Conservation (phyloP, 306 rosid species). For the Erythrophleum fordii region DNA sequence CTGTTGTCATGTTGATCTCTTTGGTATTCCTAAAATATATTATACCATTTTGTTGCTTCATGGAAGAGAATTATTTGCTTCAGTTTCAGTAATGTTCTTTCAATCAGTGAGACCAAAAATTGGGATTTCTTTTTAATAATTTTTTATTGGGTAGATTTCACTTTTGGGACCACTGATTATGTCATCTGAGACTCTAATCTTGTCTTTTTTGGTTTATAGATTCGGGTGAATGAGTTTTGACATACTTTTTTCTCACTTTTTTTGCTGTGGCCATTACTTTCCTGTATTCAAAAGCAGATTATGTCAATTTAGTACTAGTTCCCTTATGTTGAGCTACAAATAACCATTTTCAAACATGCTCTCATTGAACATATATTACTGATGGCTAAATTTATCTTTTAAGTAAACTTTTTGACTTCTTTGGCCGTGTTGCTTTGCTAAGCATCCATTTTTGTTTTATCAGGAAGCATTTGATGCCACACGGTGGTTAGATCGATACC, state of each 20-base stretch:
- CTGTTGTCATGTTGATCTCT: slow-evolving; percentile 27
- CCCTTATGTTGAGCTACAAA: slow-evolving; percentile 17
- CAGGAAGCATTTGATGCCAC: slow-evolving; percentile 97
- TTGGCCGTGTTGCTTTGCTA: slow-evolving; percentile 8
- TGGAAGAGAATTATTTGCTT: slow-evolving; percentile 13
- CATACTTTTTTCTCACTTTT: background rate
- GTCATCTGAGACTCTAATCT: background rate
- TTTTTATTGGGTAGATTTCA: slow-evolving; percentile 14
- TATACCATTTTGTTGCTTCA: slow-evolving; percentile 26
- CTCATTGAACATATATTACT: slow-evolving; percentile 13
- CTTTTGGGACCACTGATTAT: background rate
- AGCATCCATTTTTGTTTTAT: slow-evolving; percentile 39
- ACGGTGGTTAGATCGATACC: slow-evolving; percentile 94
- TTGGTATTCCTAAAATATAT: slow-evolving; percentile 16
- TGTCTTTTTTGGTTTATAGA: background rate
- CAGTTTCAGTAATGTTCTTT: slow-evolving; percentile 11
- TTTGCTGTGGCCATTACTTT: background rate
- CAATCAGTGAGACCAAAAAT: slow-evolving; percentile 20
- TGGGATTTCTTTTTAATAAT: slow-evolving; percentile 15
- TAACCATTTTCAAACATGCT: slow-evolving; percentile 4
- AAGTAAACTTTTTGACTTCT: background rate
- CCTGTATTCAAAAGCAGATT: background rate
- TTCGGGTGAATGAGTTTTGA: background rate
- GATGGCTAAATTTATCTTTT: slow-evolving; percentile 8
- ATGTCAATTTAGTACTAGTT: background rate